A percentile compares a stretch with the other conserved stretches of the same genome.
Conservation (phyloP, 164 flowering plant species). For the Nymphaea thermarum region DNA sequence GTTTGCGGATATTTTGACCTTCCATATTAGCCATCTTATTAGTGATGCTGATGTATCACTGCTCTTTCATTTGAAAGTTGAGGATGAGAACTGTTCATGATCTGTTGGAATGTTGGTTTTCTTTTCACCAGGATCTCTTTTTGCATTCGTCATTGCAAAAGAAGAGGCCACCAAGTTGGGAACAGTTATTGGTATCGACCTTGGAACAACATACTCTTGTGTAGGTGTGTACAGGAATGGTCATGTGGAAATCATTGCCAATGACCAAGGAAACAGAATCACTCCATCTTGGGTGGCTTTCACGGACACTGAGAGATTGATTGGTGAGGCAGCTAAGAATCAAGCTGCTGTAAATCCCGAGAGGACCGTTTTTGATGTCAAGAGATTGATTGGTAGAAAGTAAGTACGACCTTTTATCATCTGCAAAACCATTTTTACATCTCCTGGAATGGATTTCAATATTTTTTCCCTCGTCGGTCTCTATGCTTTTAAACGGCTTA, state of each 20-base stretch:
- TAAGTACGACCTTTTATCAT: constrained; percentile 2
- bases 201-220: constrained; percentile 45
- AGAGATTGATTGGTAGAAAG: constrained; percentile 38
- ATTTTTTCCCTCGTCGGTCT: background rate
- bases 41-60: no score
- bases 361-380: constrained; percentile 35
- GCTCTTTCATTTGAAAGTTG: no score
- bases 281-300: constrained; percentile 49
- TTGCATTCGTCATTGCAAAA: constrained; percentile 22
- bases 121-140: constrained; percentile 9
- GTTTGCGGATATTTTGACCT: background rate
- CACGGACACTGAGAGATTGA: constrained; percentile 29
- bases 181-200: constrained; percentile 40
- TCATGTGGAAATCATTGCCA: constrained; percentile 37
- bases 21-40: no score
- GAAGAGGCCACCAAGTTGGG: constrained; percentile 29
- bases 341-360: constrained; percentile 35
- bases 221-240: constrained; percentile 39
- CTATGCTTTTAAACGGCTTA: no score
- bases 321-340: constrained; percentile 46
- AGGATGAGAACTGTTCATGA: no score
- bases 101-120: background rate
- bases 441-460: background rate
- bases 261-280: constrained; percentile 44
- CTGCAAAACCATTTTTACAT: background rate